phyloP scores from a whole-genome alignment of 2,329 filamentous ascomycete species.

The Trichophyton schoenleinii region DNA sequence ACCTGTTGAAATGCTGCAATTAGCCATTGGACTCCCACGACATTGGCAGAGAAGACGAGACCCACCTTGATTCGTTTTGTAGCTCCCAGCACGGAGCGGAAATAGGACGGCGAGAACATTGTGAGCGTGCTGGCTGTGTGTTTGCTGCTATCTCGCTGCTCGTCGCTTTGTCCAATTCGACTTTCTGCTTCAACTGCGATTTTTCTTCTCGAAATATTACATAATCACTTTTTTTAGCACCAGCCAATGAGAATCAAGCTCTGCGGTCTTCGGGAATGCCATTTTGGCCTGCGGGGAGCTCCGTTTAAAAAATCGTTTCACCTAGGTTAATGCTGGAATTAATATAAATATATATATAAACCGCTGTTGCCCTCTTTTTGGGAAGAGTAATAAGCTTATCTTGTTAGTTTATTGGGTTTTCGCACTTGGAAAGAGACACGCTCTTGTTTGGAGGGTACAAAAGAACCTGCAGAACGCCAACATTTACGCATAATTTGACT shows the following conservation, averaged over 20 bases:
- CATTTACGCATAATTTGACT: neutral
- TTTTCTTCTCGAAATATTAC: slow-evolving; percentile 2
- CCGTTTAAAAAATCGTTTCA: neutral
- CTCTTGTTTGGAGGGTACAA: neutral
- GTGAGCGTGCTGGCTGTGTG: neutral
- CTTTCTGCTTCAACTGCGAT: neutral
- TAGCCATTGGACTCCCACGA: neutral
- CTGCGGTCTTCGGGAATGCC: neutral
- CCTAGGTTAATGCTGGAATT: too few relatives aligned
- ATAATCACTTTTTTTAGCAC: neutral
- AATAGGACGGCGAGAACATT: slow-evolving; percentile 12
- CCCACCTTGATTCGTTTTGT: slow-evolving; percentile 12
- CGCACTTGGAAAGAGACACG: neutral
- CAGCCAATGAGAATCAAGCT: neutral
- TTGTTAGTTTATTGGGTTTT: neutral
- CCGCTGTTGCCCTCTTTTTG: neutral
- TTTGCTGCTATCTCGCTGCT: neutral
- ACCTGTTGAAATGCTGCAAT: neutral
- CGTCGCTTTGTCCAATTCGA: neutral
- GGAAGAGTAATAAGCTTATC: neutral
- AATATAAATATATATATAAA: neutral
- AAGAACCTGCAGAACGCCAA: neutral
- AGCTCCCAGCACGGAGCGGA: slow-evolving; percentile 8
- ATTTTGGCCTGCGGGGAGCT: slow-evolving; percentile 1
- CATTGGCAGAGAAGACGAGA: neutral